Conservation (phyloP, 176 grass and related monocot species). For the Panicum miliaceum region DNA sequence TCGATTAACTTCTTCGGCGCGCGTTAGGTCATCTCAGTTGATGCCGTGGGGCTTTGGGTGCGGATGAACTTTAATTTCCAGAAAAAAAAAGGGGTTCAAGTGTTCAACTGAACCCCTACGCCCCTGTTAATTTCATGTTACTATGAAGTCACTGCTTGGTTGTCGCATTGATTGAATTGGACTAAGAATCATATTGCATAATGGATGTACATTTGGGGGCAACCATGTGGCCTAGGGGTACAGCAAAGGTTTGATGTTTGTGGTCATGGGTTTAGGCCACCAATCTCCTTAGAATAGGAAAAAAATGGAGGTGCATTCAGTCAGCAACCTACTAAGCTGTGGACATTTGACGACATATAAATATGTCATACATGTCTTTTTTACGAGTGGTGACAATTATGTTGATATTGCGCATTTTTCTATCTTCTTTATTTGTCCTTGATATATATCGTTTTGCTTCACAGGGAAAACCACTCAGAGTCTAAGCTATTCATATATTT, state of each 20-base stretch:
- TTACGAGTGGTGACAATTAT: background rate
- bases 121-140: background rate
- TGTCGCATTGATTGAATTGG: background rate
- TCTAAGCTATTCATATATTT: constrained; percentile 26
- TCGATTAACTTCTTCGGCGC: background rate
- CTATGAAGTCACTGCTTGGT: background rate
- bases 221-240: background rate
- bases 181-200: background rate
- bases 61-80: background rate
- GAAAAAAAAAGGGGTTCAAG: background rate
- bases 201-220: background rate
- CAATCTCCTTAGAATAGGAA: background rate
- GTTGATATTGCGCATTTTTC: constrained; percentile 2
- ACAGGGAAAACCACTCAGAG: background rate
- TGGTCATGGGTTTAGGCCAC: background rate
- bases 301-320: background rate
- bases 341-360: background rate
- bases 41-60: background rate
- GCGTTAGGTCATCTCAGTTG: background rate
- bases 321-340: background rate
- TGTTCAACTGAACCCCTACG: background rate
- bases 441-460: constrained; percentile 21
- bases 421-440: constrained; percentile 19
- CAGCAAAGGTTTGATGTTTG: background rate
- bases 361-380: background rate